Evolutionary conservation across 1,284 basidiomycete genomes (phyloP).

Genomic region (Limonomyces culmigenus): DNA sequence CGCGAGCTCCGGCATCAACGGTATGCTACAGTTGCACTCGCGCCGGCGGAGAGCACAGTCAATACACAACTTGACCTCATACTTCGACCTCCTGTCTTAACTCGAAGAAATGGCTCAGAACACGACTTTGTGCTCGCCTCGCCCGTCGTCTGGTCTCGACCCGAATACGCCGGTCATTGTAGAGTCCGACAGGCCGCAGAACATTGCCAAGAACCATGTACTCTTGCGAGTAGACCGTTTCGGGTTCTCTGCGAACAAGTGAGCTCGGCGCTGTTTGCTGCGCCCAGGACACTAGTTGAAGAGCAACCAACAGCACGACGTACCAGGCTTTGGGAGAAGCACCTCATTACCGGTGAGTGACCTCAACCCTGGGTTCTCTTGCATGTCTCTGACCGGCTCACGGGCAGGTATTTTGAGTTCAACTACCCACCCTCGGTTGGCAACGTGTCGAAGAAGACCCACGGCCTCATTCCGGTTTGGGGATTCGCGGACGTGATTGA

Average conservation of each 20-base stretch:
- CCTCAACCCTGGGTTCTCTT: constrained; percentile 1
- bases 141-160: constrained; percentile 15
- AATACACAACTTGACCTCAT: too few relatives aligned
- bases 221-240: constrained; percentile 42
- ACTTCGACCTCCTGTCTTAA: too few relatives aligned
- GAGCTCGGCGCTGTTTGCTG: too few relatives aligned
- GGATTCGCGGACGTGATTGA: constrained; percentile 37
- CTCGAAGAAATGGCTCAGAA: neutral
- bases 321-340: constrained; percentile 33
- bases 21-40: too few relatives aligned
- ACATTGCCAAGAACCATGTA: constrained; percentile 25
- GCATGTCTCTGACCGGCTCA: neutral
- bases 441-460: constrained; percentile 23
- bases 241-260: constrained; percentile 48
- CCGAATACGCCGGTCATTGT: constrained; percentile 10
- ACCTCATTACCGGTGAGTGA: constrained; percentile 35
- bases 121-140: constrained; percentile 18
- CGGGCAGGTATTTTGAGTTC: constrained; percentile 44
- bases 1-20: neutral
- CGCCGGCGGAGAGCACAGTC: constrained; percentile 13
- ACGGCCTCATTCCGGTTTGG: constrained; percentile 51
- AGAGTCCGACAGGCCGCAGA: neutral
- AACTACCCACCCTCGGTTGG: constrained; percentile 24
- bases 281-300: too few relatives aligned
- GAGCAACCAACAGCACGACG: constrained; percentile 8